Base-by-base conservation (phyloP, 306 rosid genomes). In the Astragalus membranaceus region DNA sequence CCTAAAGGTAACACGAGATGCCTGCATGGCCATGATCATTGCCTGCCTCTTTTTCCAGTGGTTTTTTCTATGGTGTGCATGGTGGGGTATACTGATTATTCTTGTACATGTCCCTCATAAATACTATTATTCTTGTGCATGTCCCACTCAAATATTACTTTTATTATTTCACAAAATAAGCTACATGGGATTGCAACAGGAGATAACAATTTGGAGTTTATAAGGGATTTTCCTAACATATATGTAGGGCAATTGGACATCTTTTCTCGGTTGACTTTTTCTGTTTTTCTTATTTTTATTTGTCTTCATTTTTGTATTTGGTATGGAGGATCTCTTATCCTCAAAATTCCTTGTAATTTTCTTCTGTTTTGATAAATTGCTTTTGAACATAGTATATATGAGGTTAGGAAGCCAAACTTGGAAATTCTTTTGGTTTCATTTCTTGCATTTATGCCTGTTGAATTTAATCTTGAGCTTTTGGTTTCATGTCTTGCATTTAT, bases 51-150 rank as follows among this genome's bases (percentile, higher is more conserved):
- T 32, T 57, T 57, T 32, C 36, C 41, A 2, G 11, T 30, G 42
- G 43, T 30, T 32, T 67, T 2, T 67, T 67, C 57, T 37, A 5
- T 39, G 20, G 62, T 16, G 11, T 26, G 44, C 58, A 15, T 17
- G 11, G 8, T 51, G 36, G 62, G 9, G 8, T 20, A 36, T n/a
- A 52, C 51, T 52, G 5, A 9, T 17, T 16, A 10, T 16, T 29
- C 41, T 49, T 9, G 41, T 61, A 69, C 61, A n/a, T 64, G 35
- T 64, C 85, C 68, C 80, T 83, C 87, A 0, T 85, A 86, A 39
- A 48, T 17, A 17, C 10, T 37, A 13, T 4, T 50, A 23, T n/a
- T 23, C 36, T 44, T 50, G 14, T 51, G 30, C 61, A 7, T 64
- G 35, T 64, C 87, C 68, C 79, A 81, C 87, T 0, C 86, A 86